Evolutionary conservation across 2,329 filamentous ascomycete species (phyloP).

Genomic region (Xylariaceae sp.): DNA sequence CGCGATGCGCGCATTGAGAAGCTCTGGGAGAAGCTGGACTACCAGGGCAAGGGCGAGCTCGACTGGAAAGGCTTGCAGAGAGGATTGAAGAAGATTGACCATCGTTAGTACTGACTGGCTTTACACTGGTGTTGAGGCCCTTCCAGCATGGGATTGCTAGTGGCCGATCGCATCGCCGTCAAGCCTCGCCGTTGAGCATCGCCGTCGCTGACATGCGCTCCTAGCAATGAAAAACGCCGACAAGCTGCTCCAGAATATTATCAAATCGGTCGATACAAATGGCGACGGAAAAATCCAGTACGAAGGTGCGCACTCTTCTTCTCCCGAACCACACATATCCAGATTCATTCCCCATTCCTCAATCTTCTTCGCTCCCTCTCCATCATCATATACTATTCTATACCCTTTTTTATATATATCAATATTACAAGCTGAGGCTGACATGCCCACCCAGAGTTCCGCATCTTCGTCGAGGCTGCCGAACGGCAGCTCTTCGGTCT

Average conservation of each 20-base stretch:
- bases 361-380: no score
- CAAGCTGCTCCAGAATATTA: slow-evolving; percentile 71
- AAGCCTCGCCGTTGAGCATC: not conserved
- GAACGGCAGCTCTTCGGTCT: slow-evolving; percentile 77
- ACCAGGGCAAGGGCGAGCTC: slow-evolving; percentile 68
- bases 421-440: slow-evolving; percentile 3
- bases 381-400: no score
- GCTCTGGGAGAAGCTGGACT: slow-evolving; percentile 80
- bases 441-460: slow-evolving; percentile 64
- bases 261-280: slow-evolving; percentile 78
- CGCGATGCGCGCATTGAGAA: slow-evolving; percentile 75
- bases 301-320: slow-evolving; percentile 52
- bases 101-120: slow-evolving; percentile 57
- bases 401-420: no score
- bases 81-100: slow-evolving; percentile 82
- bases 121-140: not conserved
- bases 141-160: no score
- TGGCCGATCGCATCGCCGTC: not conserved
- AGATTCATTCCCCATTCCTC: not conserved
- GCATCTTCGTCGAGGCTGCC: slow-evolving; percentile 77
- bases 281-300: slow-evolving; percentile 88
- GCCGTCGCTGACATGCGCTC: slow-evolving; percentile 12
- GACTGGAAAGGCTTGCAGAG: slow-evolving; percentile 80
- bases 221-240: slow-evolving; percentile 83
- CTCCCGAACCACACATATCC: slow-evolving; percentile 2